Conservation (phyloP, 805 yeast genomes). For the Yarrowia sp. region DNA sequence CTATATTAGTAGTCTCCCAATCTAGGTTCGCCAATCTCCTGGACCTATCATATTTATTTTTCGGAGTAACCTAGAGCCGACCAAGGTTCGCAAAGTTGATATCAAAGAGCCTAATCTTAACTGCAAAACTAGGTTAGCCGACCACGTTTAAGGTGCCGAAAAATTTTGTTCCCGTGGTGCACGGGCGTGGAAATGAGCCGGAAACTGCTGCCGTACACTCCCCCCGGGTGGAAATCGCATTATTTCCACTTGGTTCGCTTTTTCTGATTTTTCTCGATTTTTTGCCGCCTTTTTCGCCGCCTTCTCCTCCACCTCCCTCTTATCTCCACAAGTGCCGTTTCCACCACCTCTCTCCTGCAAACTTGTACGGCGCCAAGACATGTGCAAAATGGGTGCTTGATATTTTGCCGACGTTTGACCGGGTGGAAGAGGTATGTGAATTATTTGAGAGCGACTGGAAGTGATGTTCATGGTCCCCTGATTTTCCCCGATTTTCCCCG, state of each 20-base stretch:
- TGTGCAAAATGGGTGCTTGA: not conserved
- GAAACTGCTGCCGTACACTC: too few species aligned
- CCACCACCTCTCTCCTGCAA: conserved; percentile 26
- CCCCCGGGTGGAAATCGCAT: too few species aligned
- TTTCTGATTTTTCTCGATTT: not conserved
- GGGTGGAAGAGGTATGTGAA: too few species aligned
- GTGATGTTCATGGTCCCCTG: not conserved
- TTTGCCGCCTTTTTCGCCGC: not conserved
- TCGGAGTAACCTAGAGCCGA: conserved; percentile 2
- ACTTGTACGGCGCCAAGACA: conserved; percentile 28
- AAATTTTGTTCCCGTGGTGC: too few species aligned
- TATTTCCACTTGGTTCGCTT: not conserved
- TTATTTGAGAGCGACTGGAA: not conserved
- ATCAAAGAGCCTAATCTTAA: too few species aligned
- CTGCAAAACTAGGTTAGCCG: too few species aligned
- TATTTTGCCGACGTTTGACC: too few species aligned
- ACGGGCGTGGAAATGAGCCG: too few species aligned
- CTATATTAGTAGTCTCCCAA: conserved; percentile 28
- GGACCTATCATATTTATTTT: conserved; percentile 31
- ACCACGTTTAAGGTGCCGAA: too few species aligned
- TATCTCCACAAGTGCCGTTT: conserved; percentile 29
- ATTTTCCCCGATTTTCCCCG: not conserved
- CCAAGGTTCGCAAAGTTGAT: not conserved
- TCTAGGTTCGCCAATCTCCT: conserved; percentile 32
- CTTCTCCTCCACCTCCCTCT: not conserved